Base-by-base conservation (phyloP, 2,329 filamentous ascomycete genomes). In the Cladosporium sp. region DNA sequence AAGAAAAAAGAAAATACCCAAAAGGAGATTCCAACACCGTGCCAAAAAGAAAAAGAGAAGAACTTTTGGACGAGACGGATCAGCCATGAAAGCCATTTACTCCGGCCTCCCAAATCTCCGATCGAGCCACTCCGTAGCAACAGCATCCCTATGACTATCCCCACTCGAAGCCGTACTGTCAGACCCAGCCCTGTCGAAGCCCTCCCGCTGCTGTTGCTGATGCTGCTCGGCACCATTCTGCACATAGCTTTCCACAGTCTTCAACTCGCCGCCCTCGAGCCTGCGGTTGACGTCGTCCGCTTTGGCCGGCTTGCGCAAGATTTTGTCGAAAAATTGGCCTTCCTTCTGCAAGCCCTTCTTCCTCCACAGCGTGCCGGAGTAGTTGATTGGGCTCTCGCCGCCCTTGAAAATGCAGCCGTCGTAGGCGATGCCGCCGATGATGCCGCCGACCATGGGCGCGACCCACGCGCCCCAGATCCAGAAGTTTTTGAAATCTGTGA, bases 321-420 rank as follows among this genome's bases (percentile, higher is more conserved):
- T 11, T 7, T 24, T 27, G 8, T 17, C 36, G 37, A 48, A 48
- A 37, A 63, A 53, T 6, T 50, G 56, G 13, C 53, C 42, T 47
- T 57, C 53, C 24, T 55, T 45, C 47, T 59, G 57, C 41, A 59
- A 51, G 3, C 51, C 49, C 15, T 62, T 54, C 27, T 52, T 50
- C 50, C 56, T 57, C 58, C 62, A 63, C 8, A 57, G 50, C 19
- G 53, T 50, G 3, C 72, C 54, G 7, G 56, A 71, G 58, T 78
- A 78, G 55, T 78, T 79, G n/a, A 79, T 69, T 0, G 75, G 76
- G 47, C 69, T 73, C 57, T 79, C 76, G 1, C 73, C 74, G 20
- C 63, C 63, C 6, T 73, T 73, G 59, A 78, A 79, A 43, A 79
- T 73, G 39, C 72, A 69, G n/a, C 68, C 65, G 60, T 78, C 75